Evolutionary conservation across 2,329 filamentous ascomycete genomes (phyloP).

Genomic region (Aspergillus phoenicis): DNA sequence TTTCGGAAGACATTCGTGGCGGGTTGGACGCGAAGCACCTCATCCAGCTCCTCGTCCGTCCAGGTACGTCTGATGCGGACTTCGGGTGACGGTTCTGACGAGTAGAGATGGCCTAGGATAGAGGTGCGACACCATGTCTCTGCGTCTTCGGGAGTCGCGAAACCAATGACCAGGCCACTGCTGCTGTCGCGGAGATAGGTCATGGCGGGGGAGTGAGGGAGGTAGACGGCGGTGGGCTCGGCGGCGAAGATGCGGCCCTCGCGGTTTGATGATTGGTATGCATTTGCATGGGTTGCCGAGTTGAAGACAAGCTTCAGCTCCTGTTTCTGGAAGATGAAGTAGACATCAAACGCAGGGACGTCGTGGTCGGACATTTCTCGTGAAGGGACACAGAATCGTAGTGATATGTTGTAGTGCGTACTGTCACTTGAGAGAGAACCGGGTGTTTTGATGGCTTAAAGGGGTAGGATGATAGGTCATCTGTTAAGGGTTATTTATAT

Average conservation of each 20-base stretch:
- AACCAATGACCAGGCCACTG: neutral
- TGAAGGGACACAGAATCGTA: neutral
- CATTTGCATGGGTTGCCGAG: neutral
- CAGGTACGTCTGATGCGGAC: constrained; percentile 1
- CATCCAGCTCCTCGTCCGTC: neutral
- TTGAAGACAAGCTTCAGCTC: constrained; percentile 12
- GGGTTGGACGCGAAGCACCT: neutral
- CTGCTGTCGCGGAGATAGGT: constrained; percentile 7
- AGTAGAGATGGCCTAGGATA: neutral
- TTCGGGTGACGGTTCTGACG: neutral
- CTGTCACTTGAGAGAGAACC: neutral
- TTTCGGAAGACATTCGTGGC: neutral
- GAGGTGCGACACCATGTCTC: neutral
- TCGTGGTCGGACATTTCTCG: neutral
- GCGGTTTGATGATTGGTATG: constrained; percentile 8
- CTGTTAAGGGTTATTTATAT: too few relatives aligned
- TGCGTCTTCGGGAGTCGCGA: neutral
- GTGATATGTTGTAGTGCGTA: neutral
- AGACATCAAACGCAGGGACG: neutral
- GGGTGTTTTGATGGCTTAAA: neutral
- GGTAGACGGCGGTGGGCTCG: constrained; percentile 1
- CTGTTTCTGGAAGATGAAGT: constrained; percentile 9
- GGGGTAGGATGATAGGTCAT: neutral
- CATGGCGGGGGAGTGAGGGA: neutral
- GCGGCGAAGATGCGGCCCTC: constrained; percentile 11